Conservation (phyloP, 768 basidiomycete genomes). For the Melanogaster broomeanus region DNA sequence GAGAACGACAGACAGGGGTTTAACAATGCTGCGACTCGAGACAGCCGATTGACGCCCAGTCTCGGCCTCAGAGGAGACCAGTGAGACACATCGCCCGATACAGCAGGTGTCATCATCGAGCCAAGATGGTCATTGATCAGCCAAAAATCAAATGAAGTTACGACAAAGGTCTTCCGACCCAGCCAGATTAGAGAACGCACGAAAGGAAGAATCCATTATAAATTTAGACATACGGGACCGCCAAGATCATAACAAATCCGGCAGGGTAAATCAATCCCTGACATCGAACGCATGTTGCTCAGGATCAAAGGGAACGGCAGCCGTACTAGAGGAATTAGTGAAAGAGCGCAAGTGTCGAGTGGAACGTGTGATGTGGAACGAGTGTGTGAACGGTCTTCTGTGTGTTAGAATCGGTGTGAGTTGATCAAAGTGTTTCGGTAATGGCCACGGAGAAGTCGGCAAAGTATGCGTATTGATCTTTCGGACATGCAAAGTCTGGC, state of each 20-base stretch:
- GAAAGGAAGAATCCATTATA: slow-evolving; percentile 1
- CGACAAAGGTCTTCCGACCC: background rate
- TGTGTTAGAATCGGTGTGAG: background rate
- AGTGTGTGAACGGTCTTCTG: background rate
- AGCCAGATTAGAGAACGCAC: background rate
- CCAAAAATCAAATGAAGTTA: too few species aligned
- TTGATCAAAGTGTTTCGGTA: slow-evolving; percentile 43
- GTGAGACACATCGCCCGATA: too few species aligned
- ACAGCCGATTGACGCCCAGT: too few species aligned
- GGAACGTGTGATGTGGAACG: background rate
- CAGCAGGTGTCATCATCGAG: too few species aligned
- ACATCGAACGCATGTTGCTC: slow-evolving; percentile 2
- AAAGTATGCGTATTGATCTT: slow-evolving; percentile 63
- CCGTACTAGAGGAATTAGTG: background rate
- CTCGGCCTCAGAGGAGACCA: too few species aligned
- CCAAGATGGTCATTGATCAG: too few species aligned
- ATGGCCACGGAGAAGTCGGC: slow-evolving; percentile 71
- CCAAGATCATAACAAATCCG: background rate
- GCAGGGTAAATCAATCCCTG: background rate
- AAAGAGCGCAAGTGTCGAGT: background rate
- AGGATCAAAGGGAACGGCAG: background rate
- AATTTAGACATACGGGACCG: background rate
- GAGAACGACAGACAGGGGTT: too few species aligned
- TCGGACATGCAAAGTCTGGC: slow-evolving; percentile 57
- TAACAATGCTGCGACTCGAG: too few species aligned